Evolutionary conservation across 495 filamentous ascomycete genomes (phyloP).

Genomic region (Penicillium waksmanii): DNA sequence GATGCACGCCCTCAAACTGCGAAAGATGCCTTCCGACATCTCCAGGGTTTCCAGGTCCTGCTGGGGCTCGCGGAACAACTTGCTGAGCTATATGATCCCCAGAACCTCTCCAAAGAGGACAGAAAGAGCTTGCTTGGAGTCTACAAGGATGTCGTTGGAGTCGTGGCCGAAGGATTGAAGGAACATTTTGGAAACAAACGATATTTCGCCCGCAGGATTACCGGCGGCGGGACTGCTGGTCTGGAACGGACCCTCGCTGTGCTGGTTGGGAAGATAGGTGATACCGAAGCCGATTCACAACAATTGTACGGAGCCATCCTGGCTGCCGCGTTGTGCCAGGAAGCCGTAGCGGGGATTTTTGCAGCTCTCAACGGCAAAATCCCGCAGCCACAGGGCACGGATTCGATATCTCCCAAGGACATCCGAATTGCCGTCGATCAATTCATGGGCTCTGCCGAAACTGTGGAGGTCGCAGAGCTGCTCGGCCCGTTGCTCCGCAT

Average conservation of each 20-base stretch:
- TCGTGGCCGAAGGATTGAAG: constrained; percentile 75
- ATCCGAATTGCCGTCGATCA: constrained; percentile 39
- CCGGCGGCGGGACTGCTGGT: constrained; percentile 76
- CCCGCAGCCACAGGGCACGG: constrained; percentile 13
- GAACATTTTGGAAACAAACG: constrained; percentile 84
- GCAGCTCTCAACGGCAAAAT: constrained; percentile 37
- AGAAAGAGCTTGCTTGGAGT: constrained; percentile 67
- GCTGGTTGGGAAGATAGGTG: constrained; percentile 58
- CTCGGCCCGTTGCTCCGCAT: constrained; percentile 46
- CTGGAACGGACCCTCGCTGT: constrained; percentile 68
- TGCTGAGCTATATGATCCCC: constrained; percentile 70
- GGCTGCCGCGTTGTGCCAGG: constrained; percentile 79
- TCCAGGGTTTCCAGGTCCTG: constrained; percentile 77
- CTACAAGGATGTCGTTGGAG: constrained; percentile 68
- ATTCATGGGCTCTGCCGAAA: constrained; percentile 43
- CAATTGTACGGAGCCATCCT: constrained; percentile 86
- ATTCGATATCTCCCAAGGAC: constrained; percentile 18
- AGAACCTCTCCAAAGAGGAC: constrained; percentile 54
- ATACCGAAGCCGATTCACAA: constrained; percentile 61
- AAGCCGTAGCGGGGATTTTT: constrained; percentile 58
- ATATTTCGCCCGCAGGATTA: constrained; percentile 76
- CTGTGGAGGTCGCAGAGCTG: constrained; percentile 45
- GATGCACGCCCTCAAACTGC: constrained; percentile 45
- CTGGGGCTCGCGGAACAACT: constrained; percentile 68
- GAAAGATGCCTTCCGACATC: constrained; percentile 82